phyloP scores from a whole-genome alignment of 805 yeast species.

The Suhomyces tanzawaensis region DNA sequence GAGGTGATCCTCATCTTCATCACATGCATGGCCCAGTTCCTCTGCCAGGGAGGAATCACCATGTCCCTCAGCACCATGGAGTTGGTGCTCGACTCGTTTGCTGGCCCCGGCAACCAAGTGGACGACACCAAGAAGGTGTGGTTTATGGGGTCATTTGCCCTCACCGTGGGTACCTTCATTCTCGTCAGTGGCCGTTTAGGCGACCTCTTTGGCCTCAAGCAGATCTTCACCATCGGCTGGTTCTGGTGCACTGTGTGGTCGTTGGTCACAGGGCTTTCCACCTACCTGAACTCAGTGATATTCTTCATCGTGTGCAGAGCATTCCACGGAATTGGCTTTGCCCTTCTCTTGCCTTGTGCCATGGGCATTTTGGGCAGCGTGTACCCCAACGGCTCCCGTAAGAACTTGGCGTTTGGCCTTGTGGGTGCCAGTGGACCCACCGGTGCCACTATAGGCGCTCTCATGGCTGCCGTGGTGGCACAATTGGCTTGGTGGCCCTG shows the following conservation, averaged over 20 bases:
- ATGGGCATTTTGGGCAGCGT: slow-evolving; percentile 52
- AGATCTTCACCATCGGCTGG: slow-evolving; percentile 54
- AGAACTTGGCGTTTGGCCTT: slow-evolving; percentile 53
- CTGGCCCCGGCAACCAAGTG: slow-evolving; percentile 1
- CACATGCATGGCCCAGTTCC: slow-evolving; percentile 33
- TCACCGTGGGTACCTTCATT: slow-evolving; percentile 72
- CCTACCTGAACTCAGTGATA: slow-evolving; percentile 46
- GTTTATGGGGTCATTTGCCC: slow-evolving; percentile 70
- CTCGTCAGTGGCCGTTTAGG: slow-evolving; percentile 68
- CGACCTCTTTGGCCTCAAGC: slow-evolving; percentile 65
- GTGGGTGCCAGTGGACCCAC: slow-evolving; percentile 62
- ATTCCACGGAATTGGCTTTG: slow-evolving; percentile 64
- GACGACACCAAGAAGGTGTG: slow-evolving; percentile 26
- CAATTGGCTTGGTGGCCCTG: slow-evolving; percentile 58
- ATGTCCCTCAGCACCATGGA: slow-evolving; percentile 41
- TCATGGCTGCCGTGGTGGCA: slow-evolving; percentile 49
- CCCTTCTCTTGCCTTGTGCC: slow-evolving; percentile 57
- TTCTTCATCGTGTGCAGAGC: slow-evolving; percentile 50
- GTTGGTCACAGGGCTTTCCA: slow-evolving; percentile 56
- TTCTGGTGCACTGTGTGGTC: slow-evolving; percentile 56
- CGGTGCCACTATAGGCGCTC: slow-evolving; percentile 57
- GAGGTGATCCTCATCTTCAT: slow-evolving; percentile 22
- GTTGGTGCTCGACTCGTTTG: slow-evolving; percentile 28
- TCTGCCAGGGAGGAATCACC: slow-evolving; percentile 37
- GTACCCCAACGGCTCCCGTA: slow-evolving; percentile 44